phyloP scores from a whole-genome alignment of 2,329 filamentous ascomycete species.

The Pseudodiploospora longispora region DNA sequence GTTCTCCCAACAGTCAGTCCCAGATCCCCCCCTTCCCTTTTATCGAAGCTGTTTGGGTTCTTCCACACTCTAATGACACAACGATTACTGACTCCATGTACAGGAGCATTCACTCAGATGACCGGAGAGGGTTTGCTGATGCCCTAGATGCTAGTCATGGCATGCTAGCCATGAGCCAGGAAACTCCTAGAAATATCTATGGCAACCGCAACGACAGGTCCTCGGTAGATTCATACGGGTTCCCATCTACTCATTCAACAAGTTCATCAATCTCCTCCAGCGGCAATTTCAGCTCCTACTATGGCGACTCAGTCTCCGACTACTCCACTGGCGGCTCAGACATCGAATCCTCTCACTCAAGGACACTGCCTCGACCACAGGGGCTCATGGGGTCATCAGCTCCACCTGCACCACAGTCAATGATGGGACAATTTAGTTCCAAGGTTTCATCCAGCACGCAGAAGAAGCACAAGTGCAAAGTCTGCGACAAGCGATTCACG shows the following conservation, averaged over 20 bases:
- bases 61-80: neutral
- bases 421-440: constrained; percentile 98
- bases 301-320: constrained; percentile 81
- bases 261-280: constrained; percentile 86
- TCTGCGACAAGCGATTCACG: constrained; percentile 96
- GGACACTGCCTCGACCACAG: constrained; percentile 75
- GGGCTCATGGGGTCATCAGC: constrained; percentile 52
- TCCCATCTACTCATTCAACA: constrained; percentile 74
- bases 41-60: neutral
- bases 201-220: constrained; percentile 59
- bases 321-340: constrained; percentile 88
- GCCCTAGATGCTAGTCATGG: constrained; percentile 87
- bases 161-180: constrained; percentile 94
- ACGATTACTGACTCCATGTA: neutral
- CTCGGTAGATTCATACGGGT: constrained; percentile 82
- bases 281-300: constrained; percentile 74
- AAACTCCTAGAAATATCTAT: constrained; percentile 87
- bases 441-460: constrained; percentile 93
- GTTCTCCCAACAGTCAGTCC: constrained; percentile 78
- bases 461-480: constrained; percentile 99
- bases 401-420: constrained; percentile 82
- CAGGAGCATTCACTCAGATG: constrained; percentile 35
- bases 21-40: constrained; percentile 16
- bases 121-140: constrained; percentile 70
- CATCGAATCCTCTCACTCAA: constrained; percentile 69